Evolutionary conservation across 805 yeast genomes (phyloP), one percentile per base, ranked within the genome.

Genomic region (Candida odintsovae): DNA sequence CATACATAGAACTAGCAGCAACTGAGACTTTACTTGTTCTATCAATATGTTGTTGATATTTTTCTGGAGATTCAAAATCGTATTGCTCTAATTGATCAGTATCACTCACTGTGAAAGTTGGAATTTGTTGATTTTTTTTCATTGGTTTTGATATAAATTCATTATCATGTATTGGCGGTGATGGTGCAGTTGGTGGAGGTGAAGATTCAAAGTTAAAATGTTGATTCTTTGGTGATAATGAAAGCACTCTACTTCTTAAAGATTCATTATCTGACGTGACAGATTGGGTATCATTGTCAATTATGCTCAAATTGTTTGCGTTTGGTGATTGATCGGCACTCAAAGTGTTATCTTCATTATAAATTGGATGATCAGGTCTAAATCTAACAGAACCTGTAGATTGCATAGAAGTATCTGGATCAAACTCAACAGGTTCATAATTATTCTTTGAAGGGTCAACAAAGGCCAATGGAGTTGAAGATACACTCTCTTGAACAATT

Each of bases 211-310:
- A 43, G 28, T 49, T 41, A 35, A 49, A 46, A 39, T 40, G 50
- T 40, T 48, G 49, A 22, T 46, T 45, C 35, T 45, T 43, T 37
- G 51, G 51, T 4, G 26, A 42, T 33, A 48, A 37, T 4, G 54
- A 50, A 10, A 50, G 42, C 6, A 54, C 44, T 15, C 48, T 46
- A 45, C 57, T 52, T 28, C 47, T 44, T 39, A 55, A 46, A 1
- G 60, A 52, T 26, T 53, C 55, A 20, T 39, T 47, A 26, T 53
- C 57, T 8, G 50, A 49, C 3, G n/a, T n/a, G 16, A 20, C 33
- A 20, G 19, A 20, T 8, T 33, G 44, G 19, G 50, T 44, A n/a
- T 44, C 53, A n/a, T 48, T 45, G 23, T 47, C 51, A 37, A 25
- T 42, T 10, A n/a, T 19, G n/a, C 7, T 28, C 20, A 33, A 33